Percentiles rank a stretch among this genome's conserved stretches.
Conservation (phyloP, 2,329 filamentous ascomycete species). For the Phyllosticta citrichinensis region DNA sequence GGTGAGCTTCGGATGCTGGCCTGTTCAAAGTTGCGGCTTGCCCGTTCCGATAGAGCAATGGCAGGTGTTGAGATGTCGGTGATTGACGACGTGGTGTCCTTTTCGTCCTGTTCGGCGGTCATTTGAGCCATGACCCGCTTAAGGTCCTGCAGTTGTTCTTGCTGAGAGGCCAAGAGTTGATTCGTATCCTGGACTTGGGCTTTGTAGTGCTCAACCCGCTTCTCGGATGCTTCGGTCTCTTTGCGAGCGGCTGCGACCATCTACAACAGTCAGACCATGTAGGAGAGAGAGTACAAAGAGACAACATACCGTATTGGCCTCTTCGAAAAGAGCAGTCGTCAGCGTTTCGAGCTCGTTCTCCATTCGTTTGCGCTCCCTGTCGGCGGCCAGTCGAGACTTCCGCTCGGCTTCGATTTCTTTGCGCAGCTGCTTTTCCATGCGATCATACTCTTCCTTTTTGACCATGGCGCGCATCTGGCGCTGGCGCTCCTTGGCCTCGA, state of each 20-base stretch:
- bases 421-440: slow-evolving; percentile 31
- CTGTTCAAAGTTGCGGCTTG: slow-evolving; percentile 51
- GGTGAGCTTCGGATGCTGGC: slow-evolving; percentile 39
- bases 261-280: slow-evolving; percentile 26
- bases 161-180: slow-evolving; percentile 73
- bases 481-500: slow-evolving; percentile 46
- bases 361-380: slow-evolving; percentile 70
- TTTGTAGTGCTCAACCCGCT: slow-evolving; percentile 79
- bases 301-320: slow-evolving; percentile 68
- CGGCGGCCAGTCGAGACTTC: slow-evolving; percentile 31
- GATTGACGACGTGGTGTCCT: slow-evolving; percentile 41
- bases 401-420: slow-evolving; percentile 34
- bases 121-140: slow-evolving; percentile 90
- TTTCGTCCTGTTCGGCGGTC: slow-evolving; percentile 62
- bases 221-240: slow-evolving; percentile 70
- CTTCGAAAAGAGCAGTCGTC: slow-evolving; percentile 89
- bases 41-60: slow-evolving; percentile 46
- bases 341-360: slow-evolving; percentile 86
- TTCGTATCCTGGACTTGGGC: slow-evolving; percentile 82
- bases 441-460: slow-evolving; percentile 61
- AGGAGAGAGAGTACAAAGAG: background rate
- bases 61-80: slow-evolving; percentile 64
- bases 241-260: slow-evolving; percentile 89
- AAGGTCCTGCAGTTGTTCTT: slow-evolving; percentile 84
- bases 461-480: slow-evolving; percentile 58